These are phyloP conservation scores for Xylariaceae sp. DNA, from an alignment of 2,329 filamentous ascomycete species.

Conservation along the genomic window DNA sequence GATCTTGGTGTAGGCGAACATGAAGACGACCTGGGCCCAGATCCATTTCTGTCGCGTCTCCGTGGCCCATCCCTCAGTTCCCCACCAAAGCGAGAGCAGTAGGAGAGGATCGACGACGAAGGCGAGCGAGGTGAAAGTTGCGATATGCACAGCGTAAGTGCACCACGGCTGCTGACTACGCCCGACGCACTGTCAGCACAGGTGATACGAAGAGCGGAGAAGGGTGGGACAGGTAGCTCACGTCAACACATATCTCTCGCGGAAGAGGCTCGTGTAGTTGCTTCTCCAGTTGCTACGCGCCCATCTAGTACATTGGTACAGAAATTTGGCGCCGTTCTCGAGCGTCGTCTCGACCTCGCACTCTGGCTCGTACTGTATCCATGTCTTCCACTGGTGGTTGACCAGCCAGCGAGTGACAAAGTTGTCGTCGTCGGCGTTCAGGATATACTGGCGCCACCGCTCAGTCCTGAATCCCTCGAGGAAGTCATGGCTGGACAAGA, in stretches of 20 bases:
- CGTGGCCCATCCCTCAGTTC: constrained; percentile 53
- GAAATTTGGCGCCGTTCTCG: constrained; percentile 79
- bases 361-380: constrained; percentile 87
- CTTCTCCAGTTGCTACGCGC: constrained; percentile 96
- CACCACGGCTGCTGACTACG: constrained; percentile 84
- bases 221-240: constrained; percentile 45
- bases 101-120: constrained; percentile 70
- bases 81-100: constrained; percentile 61
- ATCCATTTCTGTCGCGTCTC: constrained; percentile 47
- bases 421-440: constrained; percentile 97
- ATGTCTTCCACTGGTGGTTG: constrained; percentile 85
- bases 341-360: constrained; percentile 90
- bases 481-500: constrained; percentile 79
- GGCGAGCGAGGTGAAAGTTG: constrained; percentile 84
- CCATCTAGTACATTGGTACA: constrained; percentile 92
- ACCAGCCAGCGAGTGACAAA: constrained; percentile 97
- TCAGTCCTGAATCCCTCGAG: constrained; percentile 86
- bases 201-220: constrained; percentile 2
- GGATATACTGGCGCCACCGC: constrained; percentile 78
- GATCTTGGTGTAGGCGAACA: constrained; percentile 77
- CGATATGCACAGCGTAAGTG: constrained; percentile 85
- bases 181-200: constrained; percentile 11
- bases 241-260: constrained; percentile 78
- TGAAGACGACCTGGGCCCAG: constrained; percentile 61
- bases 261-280: constrained; percentile 84